Evolutionary conservation across 1,284 basidiomycete species (phyloP).

Genomic region (Malassezia slooffiae): DNA sequence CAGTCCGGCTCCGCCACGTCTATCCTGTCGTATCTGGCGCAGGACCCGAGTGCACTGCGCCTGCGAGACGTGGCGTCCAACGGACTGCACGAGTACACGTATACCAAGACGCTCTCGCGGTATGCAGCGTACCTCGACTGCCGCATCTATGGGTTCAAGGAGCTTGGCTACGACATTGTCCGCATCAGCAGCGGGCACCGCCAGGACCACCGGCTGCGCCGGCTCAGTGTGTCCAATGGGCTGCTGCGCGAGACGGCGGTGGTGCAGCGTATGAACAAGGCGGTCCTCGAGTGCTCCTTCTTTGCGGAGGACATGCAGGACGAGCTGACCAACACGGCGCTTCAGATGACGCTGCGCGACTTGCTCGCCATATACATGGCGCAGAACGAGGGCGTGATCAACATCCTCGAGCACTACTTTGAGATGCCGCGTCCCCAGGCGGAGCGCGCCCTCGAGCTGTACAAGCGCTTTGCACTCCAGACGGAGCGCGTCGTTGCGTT

Average conservation of each 20-base stretch:
- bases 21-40: slow-evolving; percentile 67
- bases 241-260: slow-evolving; percentile 79
- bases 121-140: slow-evolving; percentile 84
- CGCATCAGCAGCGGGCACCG: slow-evolving; percentile 47
- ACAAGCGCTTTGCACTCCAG: slow-evolving; percentile 87
- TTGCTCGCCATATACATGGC: slow-evolving; percentile 89
- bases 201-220: slow-evolving; percentile 57
- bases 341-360: slow-evolving; percentile 94
- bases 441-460: slow-evolving; percentile 69
- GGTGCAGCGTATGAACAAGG: slow-evolving; percentile 78
- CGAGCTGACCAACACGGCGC: slow-evolving; percentile 74
- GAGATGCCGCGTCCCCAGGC: slow-evolving; percentile 95
- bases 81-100: slow-evolving; percentile 24
- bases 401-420: slow-evolving; percentile 87
- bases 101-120: slow-evolving; percentile 71
- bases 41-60: slow-evolving; percentile 57
- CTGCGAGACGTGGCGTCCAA: slow-evolving; percentile 60
- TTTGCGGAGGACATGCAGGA: slow-evolving; percentile 87
- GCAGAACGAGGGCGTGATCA: slow-evolving; percentile 95
- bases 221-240: slow-evolving; percentile 91
- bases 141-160: slow-evolving; percentile 75
- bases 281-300: slow-evolving; percentile 78
- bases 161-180: slow-evolving; percentile 86
- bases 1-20: slow-evolving; percentile 85
- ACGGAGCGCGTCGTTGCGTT: slow-evolving; percentile 90